Evolutionary conservation across 495 filamentous ascomycete species (phyloP), one percentile per base, ranked within the genome.

Genomic region (Neurospora hispaniola): DNA sequence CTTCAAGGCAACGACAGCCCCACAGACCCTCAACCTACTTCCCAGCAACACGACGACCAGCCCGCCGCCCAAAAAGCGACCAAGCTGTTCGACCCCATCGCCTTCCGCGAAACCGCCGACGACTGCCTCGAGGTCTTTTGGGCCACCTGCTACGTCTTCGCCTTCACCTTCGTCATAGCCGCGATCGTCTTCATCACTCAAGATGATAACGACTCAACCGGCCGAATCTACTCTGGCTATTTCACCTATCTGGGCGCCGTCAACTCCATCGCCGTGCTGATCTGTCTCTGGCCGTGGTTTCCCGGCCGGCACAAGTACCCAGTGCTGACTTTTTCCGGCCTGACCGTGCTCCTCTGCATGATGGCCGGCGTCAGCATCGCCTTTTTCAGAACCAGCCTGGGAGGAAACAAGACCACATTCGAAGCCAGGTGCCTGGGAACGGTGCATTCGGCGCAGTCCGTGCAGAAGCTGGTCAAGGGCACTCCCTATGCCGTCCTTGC

Each of bases 221-320:
- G 46, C 20, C 46, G 20, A 4, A 12, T 54, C n/a, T 54, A 54
- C n/a, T 54, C 46, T 80, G 78, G 77, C 42, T 99, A 94, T 85
- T 98, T 96, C 81, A 80, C 82, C 42, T 99, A 96, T 76, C 84
- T 99, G 8, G 94, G 97, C 78, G 84, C 85, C 69, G 84, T 93
- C 82, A 85, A 88, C 72, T 97, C 98, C 75, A 75, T 97, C 38
- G 95, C 98, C 77, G 85, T 89, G 18, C 84, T 97, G 48, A 59
- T 59, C 11, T 59, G 23, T 31, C 48, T 59, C 23, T 31, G 23
- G 48, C 48, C 48, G 12, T 59, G 48, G 48, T 59, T 59, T 12
- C 48, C 48, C 11, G 48, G 48, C 0, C 48, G 48, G 12, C 11
- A 59, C 48, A 59, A 59, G 23, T 59, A 59, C 12, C 48, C 23